Base-by-base conservation (phyloP, 495 filamentous ascomycete species). In the Penicillium maclennaniae region DNA sequence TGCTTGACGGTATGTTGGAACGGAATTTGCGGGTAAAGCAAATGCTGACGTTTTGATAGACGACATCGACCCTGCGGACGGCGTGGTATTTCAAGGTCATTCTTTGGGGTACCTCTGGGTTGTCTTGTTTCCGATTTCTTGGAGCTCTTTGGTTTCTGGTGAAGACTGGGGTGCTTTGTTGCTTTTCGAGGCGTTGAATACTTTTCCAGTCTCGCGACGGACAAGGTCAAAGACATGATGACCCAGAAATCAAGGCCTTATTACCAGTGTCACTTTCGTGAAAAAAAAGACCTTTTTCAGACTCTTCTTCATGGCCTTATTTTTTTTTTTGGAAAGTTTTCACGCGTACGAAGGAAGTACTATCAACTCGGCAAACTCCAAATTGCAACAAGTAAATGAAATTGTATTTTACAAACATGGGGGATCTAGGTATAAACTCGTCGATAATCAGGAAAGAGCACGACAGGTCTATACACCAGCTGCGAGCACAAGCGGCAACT, bases 1-100 rank as follows among this genome's bases (percentile, higher is more conserved):
- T 89, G 89, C 43, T 82, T 95, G 61, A 80, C 80, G 42, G 91
- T 95, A 84, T 74, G 86, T 81, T 9, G 2, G 19, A 19, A 16
- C 17, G 3, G 4, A 43, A n/a, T 17, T 15, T 6, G 7, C 26
- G 17, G 6, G 36, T 1, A 2, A 2, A 17, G 23, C 12, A 41
- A 12, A 41, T 14, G 8, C 20, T 28, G 45, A 23, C 6, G 9
- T n/a, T 39, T 39, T 3, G 5, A 25, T 39, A 63, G 61, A 55
- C 44, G 0, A 49, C 51, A 7, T 54, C 61, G 6, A 63, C 48
- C 10, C 16, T 43, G 7, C 61, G 58, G 5, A 61, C 55, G 3
- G 58, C 57, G 27, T 58, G 55, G 55, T 61, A 61, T 49, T 60
- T 61, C 40, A 53, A 42, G 14, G 46, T 55, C n/a, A 49, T 61